A percentile compares a stretch with the other conserved stretches of the same genome.
Conservation (phyloP, 2,329 filamentous ascomycete genomes). For the Lasiodiplodia citricola region DNA sequence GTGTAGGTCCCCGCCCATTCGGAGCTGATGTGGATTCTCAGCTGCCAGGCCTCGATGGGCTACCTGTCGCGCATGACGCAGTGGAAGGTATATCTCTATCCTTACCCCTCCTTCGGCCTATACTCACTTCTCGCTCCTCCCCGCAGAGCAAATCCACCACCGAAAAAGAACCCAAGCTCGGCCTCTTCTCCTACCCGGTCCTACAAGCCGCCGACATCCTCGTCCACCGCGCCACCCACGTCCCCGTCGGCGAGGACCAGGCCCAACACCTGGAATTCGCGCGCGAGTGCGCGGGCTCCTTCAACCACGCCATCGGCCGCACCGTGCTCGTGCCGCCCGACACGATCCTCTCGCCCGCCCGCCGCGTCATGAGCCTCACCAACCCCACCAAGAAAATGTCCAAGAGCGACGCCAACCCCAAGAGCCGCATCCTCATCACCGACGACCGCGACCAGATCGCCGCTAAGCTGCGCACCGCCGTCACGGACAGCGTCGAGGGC, state of each 20-base stretch:
- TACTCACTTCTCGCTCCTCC: background rate
- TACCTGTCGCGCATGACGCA: conserved; percentile 99
- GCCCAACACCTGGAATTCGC: conserved; percentile 92
- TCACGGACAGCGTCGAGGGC: conserved; percentile 73
- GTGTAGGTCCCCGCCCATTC: conserved; percentile 74
- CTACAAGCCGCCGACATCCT: conserved; percentile 94
- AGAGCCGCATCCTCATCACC: conserved; percentile 82
- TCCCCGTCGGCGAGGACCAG: conserved; percentile 97
- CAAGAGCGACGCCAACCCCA: conserved; percentile 76
- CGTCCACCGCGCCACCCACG: conserved; percentile 86
- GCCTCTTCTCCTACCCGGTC: conserved; percentile 94
- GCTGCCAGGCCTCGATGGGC: conserved; percentile 87
- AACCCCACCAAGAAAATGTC: conserved; percentile 88
- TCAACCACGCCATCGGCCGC: conserved; percentile 79
- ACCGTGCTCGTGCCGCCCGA: conserved; percentile 69
- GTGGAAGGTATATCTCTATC: conserved; percentile 78
- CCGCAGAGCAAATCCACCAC: conserved; percentile 72
- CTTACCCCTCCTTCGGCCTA: background rate
- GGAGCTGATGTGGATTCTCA: conserved; percentile 96
- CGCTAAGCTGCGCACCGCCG: conserved; percentile 71
- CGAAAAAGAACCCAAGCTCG: conserved; percentile 74
- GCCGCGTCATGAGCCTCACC: conserved; percentile 87
- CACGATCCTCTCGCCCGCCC: conserved; percentile 64
- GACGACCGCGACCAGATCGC: conserved; percentile 69
- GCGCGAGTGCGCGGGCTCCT: conserved; percentile 81